These are phyloP conservation scores for Drechslera avenae DNA, from an alignment of 2,329 filamentous ascomycete genomes.

Conservation along the genomic window DNA sequence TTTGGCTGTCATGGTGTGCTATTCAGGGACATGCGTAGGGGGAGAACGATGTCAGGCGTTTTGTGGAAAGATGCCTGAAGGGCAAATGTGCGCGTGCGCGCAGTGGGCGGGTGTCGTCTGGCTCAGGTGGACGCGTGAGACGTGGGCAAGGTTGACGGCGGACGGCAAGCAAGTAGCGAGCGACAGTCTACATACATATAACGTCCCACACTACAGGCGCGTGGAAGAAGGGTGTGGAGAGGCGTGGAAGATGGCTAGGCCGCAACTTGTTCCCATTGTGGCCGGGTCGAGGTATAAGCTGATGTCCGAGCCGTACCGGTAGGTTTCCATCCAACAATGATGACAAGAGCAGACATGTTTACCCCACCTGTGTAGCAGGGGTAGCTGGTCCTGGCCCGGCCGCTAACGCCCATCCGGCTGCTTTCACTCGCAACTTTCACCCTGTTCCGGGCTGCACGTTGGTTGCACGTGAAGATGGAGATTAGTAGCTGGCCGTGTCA, in stretches of 20 bases:
- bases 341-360: conserved; percentile 13
- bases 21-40: neutral
- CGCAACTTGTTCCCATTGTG: conserved; percentile 14
- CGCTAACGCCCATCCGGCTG: conserved; percentile 12
- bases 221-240: neutral
- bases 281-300: conserved; percentile 13
- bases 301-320: conserved; percentile 20
- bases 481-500: neutral
- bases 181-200: conserved; percentile 11
- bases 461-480: conserved; percentile 19
- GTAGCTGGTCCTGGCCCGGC: conserved; percentile 2
- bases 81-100: conserved; percentile 16
- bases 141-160: conserved; percentile 12
- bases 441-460: neutral
- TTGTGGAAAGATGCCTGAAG: conserved; percentile 8
- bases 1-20: conserved; percentile 35
- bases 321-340: conserved; percentile 19
- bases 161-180: conserved; percentile 11
- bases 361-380: conserved; percentile 17
- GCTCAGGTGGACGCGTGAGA: conserved; percentile 21
- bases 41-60: conserved; percentile 1
- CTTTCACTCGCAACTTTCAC: conserved; percentile 15
- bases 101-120: conserved; percentile 3
- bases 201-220: neutral
- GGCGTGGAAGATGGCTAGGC: conserved; percentile 6